Conservation (phyloP, 495 filamentous ascomycete species). For the Clohesyomyces aquaticus region DNA sequence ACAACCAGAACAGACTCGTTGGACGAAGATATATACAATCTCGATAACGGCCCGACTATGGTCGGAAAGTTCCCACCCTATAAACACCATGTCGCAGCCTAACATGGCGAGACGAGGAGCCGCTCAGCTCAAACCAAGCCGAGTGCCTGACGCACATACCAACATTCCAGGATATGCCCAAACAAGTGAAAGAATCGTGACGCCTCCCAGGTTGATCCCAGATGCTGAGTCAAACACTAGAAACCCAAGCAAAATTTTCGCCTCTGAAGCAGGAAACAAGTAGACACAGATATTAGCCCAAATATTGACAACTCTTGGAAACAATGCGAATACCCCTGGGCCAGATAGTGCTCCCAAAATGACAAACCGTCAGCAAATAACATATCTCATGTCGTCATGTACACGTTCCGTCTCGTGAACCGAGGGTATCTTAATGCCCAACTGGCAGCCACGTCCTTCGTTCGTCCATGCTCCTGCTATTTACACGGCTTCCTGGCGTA, state of each 20-base stretch:
- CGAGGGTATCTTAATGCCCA: conserved; percentile 33
- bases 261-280: background rate
- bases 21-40: background rate
- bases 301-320: background rate
- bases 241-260: conserved; percentile 7
- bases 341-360: background rate
- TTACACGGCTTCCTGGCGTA: conserved; percentile 69
- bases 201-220: conserved; percentile 5
- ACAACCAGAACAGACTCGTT: too few species aligned
- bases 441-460: conserved; percentile 49
- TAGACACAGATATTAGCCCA: too few species aligned
- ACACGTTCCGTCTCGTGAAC: conserved; percentile 2
- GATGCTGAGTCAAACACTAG: conserved; percentile 5
- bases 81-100: conserved; percentile 2
- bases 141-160: background rate
- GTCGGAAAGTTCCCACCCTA: background rate
- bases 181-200: background rate
- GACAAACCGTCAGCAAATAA: background rate
- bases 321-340: background rate
- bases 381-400: conserved; percentile 27
- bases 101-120: background rate
- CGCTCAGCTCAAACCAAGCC: background rate
- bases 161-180: conserved; percentile 14
- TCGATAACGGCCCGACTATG: background rate
- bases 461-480: conserved; percentile 67